Conservation (phyloP, 2,329 filamentous ascomycete species). For the Dactylellina leptospora region DNA sequence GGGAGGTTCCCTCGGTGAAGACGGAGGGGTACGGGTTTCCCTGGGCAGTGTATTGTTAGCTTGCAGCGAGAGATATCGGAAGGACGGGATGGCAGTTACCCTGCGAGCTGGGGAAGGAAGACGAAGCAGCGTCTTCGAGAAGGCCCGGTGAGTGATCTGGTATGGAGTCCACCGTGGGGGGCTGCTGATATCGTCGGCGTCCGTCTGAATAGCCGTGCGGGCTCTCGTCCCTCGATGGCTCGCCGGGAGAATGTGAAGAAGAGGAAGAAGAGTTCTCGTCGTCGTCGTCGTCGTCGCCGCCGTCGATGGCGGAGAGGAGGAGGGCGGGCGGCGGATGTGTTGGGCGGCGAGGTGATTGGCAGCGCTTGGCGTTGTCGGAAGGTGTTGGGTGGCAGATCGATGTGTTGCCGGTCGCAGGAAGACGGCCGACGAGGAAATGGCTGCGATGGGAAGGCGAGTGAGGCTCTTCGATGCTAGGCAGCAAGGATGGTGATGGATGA, state of each 20-base stretch:
- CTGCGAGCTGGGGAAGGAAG: no score
- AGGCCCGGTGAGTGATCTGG: no score
- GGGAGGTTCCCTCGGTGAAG: slow-evolving; percentile 16
- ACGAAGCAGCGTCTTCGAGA: no score
- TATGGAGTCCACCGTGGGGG: no score
- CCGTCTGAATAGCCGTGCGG: no score
- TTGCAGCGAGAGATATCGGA: no score
- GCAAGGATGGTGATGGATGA: slow-evolving; percentile 35
- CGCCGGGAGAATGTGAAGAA: no score
- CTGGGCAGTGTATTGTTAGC: not conserved
- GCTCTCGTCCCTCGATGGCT: no score
- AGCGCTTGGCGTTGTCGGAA: slow-evolving; percentile 10
- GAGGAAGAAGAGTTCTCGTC: no score
- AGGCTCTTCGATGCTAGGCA: slow-evolving; percentile 50
- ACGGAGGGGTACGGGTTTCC: slow-evolving; percentile 8
- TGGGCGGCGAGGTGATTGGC: slow-evolving; percentile 18
- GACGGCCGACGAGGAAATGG: slow-evolving; percentile 6
- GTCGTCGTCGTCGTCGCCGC: no score
- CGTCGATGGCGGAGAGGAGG: not conserved
- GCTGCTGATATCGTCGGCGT: no score
- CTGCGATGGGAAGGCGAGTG: slow-evolving; percentile 42
- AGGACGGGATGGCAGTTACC: not conserved
- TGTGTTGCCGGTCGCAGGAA: slow-evolving; percentile 47
- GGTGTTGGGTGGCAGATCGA: not conserved
- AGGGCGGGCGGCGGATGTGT: not conserved